A percentile compares a stretch with the other conserved stretches of the same genome.
Conservation (phyloP, 805 yeast species). For the Kodamaea laetipori region DNA sequence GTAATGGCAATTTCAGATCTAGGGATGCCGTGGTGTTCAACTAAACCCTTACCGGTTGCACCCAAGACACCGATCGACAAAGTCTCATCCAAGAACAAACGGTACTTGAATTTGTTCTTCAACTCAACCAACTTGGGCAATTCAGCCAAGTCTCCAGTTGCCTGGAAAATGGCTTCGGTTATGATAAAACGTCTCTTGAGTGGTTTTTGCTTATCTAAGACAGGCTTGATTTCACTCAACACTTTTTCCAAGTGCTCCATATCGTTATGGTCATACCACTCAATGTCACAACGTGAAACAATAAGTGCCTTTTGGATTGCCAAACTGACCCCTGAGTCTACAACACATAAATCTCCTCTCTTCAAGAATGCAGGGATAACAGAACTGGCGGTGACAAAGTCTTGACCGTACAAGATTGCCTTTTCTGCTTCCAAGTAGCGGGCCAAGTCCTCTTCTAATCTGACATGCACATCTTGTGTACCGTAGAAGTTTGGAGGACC, state of each 20-base stretch:
- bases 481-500: conserved; percentile 99
- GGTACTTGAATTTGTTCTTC: conserved; percentile 78
- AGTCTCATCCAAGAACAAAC: conserved; percentile 86
- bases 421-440: conserved; percentile 73
- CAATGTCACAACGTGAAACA: conserved; percentile 83
- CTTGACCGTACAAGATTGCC: conserved; percentile 90
- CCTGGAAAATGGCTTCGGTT: conserved; percentile 86
- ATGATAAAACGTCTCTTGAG: conserved; percentile 87
- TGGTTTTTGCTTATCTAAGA: conserved; percentile 65
- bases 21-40: conserved; percentile 70
- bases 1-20: conserved; percentile 81
- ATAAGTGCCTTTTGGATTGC: conserved; percentile 86
- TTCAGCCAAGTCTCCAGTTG: conserved; percentile 77
- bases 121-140: conserved; percentile 68
- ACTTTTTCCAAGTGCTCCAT: conserved; percentile 76
- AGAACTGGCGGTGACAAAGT: conserved; percentile 80
- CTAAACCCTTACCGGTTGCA: conserved; percentile 77
- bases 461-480: conserved; percentile 85
- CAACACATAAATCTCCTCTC: conserved; percentile 91
- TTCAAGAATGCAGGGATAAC: conserved; percentile 92
- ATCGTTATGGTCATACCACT: conserved; percentile 85
- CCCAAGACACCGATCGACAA: conserved; percentile 88
- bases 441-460: conserved; percentile 75
- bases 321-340: conserved; percentile 74
- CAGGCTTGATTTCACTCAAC: conserved; percentile 60